Evolutionary conservation across 768 basidiomycete genomes (phyloP), one percentile per base, ranked within the genome.

Genomic region (Grammothele lineata): DNA sequence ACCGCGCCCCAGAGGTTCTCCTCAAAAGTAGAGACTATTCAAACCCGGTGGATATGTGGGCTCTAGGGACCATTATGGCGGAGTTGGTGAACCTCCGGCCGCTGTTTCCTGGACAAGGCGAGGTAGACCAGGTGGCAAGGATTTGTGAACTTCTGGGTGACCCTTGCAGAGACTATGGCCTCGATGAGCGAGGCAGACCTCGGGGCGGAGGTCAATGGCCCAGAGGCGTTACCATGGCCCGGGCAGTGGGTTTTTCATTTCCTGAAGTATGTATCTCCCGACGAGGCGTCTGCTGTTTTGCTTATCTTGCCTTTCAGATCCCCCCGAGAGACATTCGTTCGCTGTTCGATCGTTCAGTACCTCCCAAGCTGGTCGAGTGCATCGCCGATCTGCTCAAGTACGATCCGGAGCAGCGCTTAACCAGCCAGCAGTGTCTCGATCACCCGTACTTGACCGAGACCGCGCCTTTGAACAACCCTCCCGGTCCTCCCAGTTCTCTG

Each of bases 11-110:
- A 14, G 96, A 99, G 65, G 93, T 99, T 15, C 74, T 99, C 24
- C 76, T 99, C 33, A 76, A 91, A 50, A 92, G 90, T 59, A 79
- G 83, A 47, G 88, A 97, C 64, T 99, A 99, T 62, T 94, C 92
- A 9, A 89, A 88, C 60, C 93, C 96, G 4, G 95, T 99, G 21
- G 96, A 99, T 60, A 92, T 98, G 89, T 99, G 96, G 96, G 96
- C 96, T 3, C 72, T 99, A 44, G 96, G 96, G 14, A 95, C 96
- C 6, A 99, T 99, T 66, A 87, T 99, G 81, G 92, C 94, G 7
- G 96, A 99, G 66, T 74, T 97, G 46, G 78, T 96, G 68, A 98
- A 95, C 63, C 78, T 99, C 48, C 85, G 89, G 52, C 95, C 96
- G 5, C 70, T 99, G 35, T 99, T 99, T 65, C 96, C 96, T 23